phyloP scores from a whole-genome alignment of 2,329 filamentous ascomycete species.

The Neocatenulostroma microsporum region DNA sequence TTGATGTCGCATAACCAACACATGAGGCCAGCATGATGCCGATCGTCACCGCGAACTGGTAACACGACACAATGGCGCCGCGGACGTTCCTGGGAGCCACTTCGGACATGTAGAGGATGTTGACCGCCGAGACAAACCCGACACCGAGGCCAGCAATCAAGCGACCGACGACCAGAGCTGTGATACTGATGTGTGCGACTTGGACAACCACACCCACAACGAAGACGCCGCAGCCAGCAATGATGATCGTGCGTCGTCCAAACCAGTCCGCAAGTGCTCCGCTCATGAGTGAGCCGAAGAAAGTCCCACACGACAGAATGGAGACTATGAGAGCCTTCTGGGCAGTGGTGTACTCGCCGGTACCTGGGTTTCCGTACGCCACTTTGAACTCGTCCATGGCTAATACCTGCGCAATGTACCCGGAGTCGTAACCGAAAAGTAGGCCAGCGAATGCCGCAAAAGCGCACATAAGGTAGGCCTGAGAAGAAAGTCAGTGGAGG shows the following conservation, averaged over 20 bases:
- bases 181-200: constrained; percentile 49
- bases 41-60: constrained; percentile 77
- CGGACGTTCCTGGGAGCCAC: constrained; percentile 54
- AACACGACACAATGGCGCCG: constrained; percentile 70
- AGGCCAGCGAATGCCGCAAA: constrained; percentile 48
- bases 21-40: constrained; percentile 59
- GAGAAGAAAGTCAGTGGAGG: neutral
- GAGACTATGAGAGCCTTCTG: constrained; percentile 59
- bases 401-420: constrained; percentile 56
- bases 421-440: constrained; percentile 73
- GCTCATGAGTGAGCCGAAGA: constrained; percentile 69
- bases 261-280: constrained; percentile 70
- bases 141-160: constrained; percentile 69
- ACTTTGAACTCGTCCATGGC: constrained; percentile 43
- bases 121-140: constrained; percentile 70
- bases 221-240: constrained; percentile 65
- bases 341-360: constrained; percentile 23
- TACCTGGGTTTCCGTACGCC: constrained; percentile 24
- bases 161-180: constrained; percentile 63
- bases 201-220: constrained; percentile 56
- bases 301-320: constrained; percentile 63
- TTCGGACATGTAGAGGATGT: constrained; percentile 83
- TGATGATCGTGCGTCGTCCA: constrained; percentile 65
- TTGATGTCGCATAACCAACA: constrained; percentile 64
- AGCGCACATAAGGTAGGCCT: constrained; percentile 32